phyloP scores from a whole-genome alignment of 2,329 filamentous ascomycete species.

The Delphinella strobiligena region DNA sequence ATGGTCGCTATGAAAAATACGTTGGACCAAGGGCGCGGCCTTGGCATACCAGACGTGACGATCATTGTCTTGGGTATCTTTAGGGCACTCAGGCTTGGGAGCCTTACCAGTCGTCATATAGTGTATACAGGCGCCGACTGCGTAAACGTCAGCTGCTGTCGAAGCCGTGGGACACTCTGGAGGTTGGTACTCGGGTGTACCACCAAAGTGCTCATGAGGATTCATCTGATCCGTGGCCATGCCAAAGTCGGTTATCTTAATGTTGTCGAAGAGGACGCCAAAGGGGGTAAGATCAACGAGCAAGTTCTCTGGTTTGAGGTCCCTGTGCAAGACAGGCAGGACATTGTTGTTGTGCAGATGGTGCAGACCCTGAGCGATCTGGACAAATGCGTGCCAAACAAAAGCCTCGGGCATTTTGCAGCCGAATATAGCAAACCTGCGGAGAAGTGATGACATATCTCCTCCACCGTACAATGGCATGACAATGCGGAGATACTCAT shows the following conservation, averaged over 20 bases:
- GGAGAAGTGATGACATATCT: not conserved
- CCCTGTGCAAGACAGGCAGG: constrained; percentile 86
- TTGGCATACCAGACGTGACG: not conserved
- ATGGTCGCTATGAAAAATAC: not conserved
- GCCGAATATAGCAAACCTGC: not conserved
- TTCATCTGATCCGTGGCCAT: not conserved
- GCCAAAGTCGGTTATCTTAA: constrained; percentile 6
- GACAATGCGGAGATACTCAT: not conserved
- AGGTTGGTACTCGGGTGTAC: constrained; percentile 3
- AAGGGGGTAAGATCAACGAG: constrained; percentile 64
- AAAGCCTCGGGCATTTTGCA: constrained; percentile 4
- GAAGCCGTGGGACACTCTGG: not conserved
- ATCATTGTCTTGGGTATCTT: not conserved
- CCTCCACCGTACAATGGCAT: constrained; percentile 3
- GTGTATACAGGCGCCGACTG: constrained; percentile 2
- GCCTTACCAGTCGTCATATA: not conserved
- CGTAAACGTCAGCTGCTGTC: constrained; percentile 4
- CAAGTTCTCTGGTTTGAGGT: constrained; percentile 91
- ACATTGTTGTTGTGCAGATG: constrained; percentile 97
- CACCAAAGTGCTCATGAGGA: not conserved
- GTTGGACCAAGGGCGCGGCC: not conserved
- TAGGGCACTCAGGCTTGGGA: not conserved
- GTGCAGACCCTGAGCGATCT: constrained; percentile 80
- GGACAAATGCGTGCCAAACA: constrained; percentile 51
- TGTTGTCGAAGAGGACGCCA: not conserved